Percentiles rank a stretch among this genome's conserved stretches.
Conservation (phyloP, 495 filamentous ascomycete genomes). For the Penicillium cataractarum region DNA sequence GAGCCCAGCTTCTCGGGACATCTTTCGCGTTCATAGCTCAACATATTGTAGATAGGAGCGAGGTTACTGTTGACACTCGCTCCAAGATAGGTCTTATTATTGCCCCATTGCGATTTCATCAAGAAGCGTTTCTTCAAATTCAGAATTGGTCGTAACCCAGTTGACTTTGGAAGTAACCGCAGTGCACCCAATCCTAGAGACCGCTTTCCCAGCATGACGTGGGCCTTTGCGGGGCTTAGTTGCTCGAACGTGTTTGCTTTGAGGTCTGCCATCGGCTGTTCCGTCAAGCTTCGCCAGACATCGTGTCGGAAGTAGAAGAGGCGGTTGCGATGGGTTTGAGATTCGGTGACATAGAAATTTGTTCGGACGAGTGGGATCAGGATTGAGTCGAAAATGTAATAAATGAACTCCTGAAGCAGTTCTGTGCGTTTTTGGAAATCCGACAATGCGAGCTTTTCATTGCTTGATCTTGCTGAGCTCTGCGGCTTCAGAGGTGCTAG, state of each 20-base stretch:
- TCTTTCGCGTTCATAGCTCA: slow-evolving; percentile 75
- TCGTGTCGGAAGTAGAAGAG: slow-evolving; percentile 96
- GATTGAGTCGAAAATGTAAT: slow-evolving; percentile 90
- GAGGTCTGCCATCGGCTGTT: slow-evolving; percentile 69
- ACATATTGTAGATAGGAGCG: slow-evolving; percentile 71
- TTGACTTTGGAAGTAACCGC: slow-evolving; percentile 76
- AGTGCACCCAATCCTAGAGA: slow-evolving; percentile 76
- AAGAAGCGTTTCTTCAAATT: slow-evolving; percentile 73
- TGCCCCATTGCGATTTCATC: slow-evolving; percentile 44
- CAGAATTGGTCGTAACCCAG: slow-evolving; percentile 77
- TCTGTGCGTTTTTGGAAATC: slow-evolving; percentile 79
- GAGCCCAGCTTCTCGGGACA: slow-evolving; percentile 69
- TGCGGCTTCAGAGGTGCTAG: slow-evolving; percentile 55
- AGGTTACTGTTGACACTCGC: slow-evolving; percentile 81
- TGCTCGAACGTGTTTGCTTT: slow-evolving; percentile 81
- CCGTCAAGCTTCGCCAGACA: slow-evolving; percentile 76
- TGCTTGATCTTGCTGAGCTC: slow-evolving; percentile 6
- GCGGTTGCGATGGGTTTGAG: slow-evolving; percentile 74
- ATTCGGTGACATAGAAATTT: slow-evolving; percentile 95
- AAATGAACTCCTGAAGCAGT: slow-evolving; percentile 81
- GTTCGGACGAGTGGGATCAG: slow-evolving; percentile 83
- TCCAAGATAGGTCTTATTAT: slow-evolving; percentile 57
- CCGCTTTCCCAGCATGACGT: slow-evolving; percentile 60
- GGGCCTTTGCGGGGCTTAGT: slow-evolving; percentile 60
- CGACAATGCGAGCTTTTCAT: slow-evolving; percentile 64